Evolutionary conservation across 2,329 filamentous ascomycete genomes (phyloP), one percentile per base, ranked within the genome.

Genomic region (Sporothrix pallida): DNA sequence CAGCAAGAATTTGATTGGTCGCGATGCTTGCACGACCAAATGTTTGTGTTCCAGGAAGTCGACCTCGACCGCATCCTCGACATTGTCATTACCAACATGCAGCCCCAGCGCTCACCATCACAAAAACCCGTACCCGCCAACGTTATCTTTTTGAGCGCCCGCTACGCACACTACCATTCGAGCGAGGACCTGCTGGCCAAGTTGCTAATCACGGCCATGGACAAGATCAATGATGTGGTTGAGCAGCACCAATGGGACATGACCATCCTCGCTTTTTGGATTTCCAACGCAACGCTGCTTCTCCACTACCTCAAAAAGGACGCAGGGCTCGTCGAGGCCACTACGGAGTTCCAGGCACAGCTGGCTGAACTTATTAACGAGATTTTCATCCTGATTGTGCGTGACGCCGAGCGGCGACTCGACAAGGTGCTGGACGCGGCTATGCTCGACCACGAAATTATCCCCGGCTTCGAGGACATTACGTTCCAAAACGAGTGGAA

Each of bases 401-500:
- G 96, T 77, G 96, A 99, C 81, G 96, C 96, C 2, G 96, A 99
- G 83, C 88, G 96, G 77, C 91, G 96, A 76, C 93, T 99, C 85
- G 96, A 99, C 84, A 98, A 98, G 83, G 93, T 97, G 50, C 85
- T 99, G 60, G 95, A 98, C 80, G 87, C 90, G 42, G 95, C 95
- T 23, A 97, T 99, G 92, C 87, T 99, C 69, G 96, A 99, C 79
- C 95, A 98, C 81, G 96, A 99, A 83, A 98, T 95, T 0, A 99
- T 99, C 76, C 95, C 96, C 1, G 96, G 96, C 0, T 96, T 99
- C 77, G 95, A 98, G 80, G 95, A 97, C 79, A 94, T 99, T 74
- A 91, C 94, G 6, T 99, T 99, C 79, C 95, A 98, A 81, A 95
- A 98, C 80, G 96, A 99, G 81, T 99, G 96, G 96, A 98, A 97